Evolutionary conservation across 2,329 filamentous ascomycete genomes (phyloP).

Genomic region (Penicillium sp.): DNA sequence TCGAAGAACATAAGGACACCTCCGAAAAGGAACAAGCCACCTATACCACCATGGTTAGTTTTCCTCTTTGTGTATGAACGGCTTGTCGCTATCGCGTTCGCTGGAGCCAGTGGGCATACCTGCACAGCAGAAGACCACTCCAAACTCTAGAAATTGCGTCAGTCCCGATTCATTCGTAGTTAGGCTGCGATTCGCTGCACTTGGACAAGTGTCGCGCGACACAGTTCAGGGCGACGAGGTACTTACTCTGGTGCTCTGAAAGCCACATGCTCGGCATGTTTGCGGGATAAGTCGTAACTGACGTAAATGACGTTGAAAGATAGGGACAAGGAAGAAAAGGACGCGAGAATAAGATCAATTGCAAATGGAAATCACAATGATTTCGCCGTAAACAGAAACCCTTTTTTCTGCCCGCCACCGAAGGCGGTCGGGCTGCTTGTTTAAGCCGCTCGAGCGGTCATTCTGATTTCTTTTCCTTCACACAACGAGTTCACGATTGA

Average conservation of each 20-base stretch:
- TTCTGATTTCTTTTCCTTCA: neutral
- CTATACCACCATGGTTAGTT: conserved; percentile 48
- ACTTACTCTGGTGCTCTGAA: conserved; percentile 89
- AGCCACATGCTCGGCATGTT: conserved; percentile 92
- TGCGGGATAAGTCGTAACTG: neutral
- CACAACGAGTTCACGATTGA: neutral
- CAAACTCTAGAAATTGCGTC: conserved; percentile 69
- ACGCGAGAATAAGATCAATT: neutral
- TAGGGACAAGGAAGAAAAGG: neutral
- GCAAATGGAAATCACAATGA: neutral
- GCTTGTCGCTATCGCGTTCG: neutral
- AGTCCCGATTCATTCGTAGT: conserved; percentile 12
- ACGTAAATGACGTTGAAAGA: neutral
- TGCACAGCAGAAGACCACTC: conserved; percentile 95
- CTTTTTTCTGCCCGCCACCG: conserved; percentile 14
- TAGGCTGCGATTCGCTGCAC: neutral
- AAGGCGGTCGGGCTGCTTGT: conserved; percentile 11
- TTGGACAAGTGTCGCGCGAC: conserved; percentile 4
- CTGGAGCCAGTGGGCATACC: conserved; percentile 58
- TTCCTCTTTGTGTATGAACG: conserved; percentile 7
- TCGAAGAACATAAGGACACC: conserved; percentile 98
- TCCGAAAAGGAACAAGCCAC: conserved; percentile 90
- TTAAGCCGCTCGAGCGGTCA: conserved; percentile 21
- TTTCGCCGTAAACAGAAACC: conserved; percentile 17
- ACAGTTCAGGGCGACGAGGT: neutral